Conservation (phyloP, 805 yeast species). For the Pichia gijzeniarum region DNA sequence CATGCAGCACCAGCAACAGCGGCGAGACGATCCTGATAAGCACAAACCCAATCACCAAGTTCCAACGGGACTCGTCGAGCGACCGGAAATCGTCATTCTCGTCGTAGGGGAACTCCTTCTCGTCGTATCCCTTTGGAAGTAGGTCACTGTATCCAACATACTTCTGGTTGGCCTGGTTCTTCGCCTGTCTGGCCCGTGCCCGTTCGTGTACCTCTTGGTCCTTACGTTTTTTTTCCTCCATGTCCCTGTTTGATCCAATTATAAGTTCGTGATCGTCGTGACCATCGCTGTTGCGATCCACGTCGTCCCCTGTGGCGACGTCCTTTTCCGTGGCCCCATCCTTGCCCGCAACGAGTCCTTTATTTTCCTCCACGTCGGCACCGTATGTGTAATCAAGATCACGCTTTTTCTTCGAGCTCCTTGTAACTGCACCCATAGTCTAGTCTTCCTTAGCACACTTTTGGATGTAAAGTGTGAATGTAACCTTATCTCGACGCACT, state of each 20-base stretch:
- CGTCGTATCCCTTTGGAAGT: slow-evolving; percentile 4
- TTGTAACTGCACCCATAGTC: neutral
- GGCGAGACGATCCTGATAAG: slow-evolving; percentile 24
- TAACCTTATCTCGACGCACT: too few relatives aligned
- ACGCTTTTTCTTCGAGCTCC: neutral
- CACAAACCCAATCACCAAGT: slow-evolving; percentile 22
- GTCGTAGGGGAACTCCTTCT: slow-evolving; percentile 5
- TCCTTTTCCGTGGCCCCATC: slow-evolving; percentile 3
- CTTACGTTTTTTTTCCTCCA: neutral
- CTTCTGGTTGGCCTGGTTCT: neutral
- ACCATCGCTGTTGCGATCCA: too few relatives aligned
- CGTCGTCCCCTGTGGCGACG: neutral
- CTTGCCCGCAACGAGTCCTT: slow-evolving; percentile 1
- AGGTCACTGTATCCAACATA: slow-evolving; percentile 13
- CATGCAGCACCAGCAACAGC: slow-evolving; percentile 22
- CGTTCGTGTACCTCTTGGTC: neutral
- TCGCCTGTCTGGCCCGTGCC: neutral
- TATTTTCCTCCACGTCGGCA: slow-evolving; percentile 3
- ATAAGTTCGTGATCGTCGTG: slow-evolving; percentile 16
- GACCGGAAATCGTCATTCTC: slow-evolving; percentile 11
- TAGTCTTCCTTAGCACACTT: neutral
- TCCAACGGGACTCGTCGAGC: slow-evolving; percentile 23
- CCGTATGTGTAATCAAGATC: slow-evolving; percentile 8
- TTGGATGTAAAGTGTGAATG: neutral
- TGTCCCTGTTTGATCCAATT: slow-evolving; percentile 11